These are phyloP conservation scores for Amyloporia xantha DNA, from an alignment of 768 basidiomycete species.

Conservation along the genomic window DNA sequence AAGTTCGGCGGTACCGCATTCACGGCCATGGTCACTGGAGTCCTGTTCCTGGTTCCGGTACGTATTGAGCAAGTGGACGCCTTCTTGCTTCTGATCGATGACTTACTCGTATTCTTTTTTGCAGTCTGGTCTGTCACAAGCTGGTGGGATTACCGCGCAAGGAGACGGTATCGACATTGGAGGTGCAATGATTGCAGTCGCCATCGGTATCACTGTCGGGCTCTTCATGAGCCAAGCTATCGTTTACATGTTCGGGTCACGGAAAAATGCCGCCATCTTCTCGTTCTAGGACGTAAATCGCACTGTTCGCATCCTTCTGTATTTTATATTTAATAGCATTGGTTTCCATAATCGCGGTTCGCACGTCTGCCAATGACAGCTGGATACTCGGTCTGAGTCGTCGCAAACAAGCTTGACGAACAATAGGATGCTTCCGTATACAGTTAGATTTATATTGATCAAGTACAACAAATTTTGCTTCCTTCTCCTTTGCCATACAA, in stretches of 20 bases:
- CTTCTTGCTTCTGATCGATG: no score
- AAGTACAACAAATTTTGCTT: conserved; percentile 1
- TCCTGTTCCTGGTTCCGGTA: conserved; percentile 82
- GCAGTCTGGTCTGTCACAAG: conserved; percentile 80
- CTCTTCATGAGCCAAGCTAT: conserved; percentile 84
- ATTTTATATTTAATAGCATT: no score
- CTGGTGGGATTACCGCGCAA: conserved; percentile 77
- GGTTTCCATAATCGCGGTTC: no score
- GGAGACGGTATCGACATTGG: conserved; percentile 81
- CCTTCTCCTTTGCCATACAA: background rate
- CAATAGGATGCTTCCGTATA: no score
- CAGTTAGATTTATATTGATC: background rate
- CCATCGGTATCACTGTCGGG: conserved; percentile 86
- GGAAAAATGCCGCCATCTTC: conserved; percentile 82
- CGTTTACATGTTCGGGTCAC: conserved; percentile 79
- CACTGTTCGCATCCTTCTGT: background rate
- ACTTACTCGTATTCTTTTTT: background rate
- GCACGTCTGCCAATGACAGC: no score
- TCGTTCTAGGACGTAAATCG: conserved; percentile 47
- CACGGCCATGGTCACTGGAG: conserved; percentile 86
- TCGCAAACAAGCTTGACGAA: no score
- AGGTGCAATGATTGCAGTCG: conserved; percentile 83
- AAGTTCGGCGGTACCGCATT: conserved; percentile 83
- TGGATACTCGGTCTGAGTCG: no score
- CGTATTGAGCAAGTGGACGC: no score